These are phyloP conservation scores for Erysimum cheiri DNA, from an alignment of 441 rosid species.

Conservation along the genomic window DNA sequence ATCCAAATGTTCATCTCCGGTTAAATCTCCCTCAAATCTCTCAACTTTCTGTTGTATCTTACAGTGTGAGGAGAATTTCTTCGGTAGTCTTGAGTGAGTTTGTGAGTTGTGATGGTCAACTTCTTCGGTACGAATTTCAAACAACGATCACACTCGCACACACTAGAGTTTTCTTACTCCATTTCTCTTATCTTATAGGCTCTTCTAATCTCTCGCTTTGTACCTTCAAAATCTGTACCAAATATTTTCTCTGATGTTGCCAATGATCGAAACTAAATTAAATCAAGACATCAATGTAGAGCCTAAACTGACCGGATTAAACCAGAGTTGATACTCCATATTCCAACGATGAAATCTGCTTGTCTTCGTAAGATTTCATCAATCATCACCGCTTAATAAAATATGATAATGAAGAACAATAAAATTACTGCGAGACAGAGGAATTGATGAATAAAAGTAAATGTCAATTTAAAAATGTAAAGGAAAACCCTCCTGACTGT, in stretches of 20 bases:
- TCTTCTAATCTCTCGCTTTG: constrained; percentile 7
- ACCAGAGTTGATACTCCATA: not conserved
- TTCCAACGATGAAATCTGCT: not conserved
- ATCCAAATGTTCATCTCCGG: constrained; percentile 14
- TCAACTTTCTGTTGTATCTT: constrained; percentile 31
- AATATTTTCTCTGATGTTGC: constrained; percentile 10
- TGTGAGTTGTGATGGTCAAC: constrained; percentile 8
- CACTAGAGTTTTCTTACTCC: constrained; percentile 19
- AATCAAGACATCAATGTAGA: not conserved
- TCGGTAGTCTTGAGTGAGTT: not conserved
- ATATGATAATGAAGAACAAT: not conserved
- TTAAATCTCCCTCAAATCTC: not conserved
- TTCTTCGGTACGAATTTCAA: constrained; percentile 9
- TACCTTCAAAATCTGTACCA: constrained; percentile 27
- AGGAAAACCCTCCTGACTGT: constrained; percentile 12
- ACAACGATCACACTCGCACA: constrained; percentile 22
- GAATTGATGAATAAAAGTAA: not conserved
- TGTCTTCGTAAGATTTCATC: not conserved
- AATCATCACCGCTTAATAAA: not conserved
- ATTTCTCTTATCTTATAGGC: not conserved
- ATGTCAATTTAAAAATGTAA: not conserved
- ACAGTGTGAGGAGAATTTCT: constrained; percentile 20
- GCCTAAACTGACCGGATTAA: not conserved
- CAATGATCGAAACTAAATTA: not conserved
- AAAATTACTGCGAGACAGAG: not conserved